Base-by-base conservation (phyloP, 164 flowering plant species). In the Protea cynaroides region DNA sequence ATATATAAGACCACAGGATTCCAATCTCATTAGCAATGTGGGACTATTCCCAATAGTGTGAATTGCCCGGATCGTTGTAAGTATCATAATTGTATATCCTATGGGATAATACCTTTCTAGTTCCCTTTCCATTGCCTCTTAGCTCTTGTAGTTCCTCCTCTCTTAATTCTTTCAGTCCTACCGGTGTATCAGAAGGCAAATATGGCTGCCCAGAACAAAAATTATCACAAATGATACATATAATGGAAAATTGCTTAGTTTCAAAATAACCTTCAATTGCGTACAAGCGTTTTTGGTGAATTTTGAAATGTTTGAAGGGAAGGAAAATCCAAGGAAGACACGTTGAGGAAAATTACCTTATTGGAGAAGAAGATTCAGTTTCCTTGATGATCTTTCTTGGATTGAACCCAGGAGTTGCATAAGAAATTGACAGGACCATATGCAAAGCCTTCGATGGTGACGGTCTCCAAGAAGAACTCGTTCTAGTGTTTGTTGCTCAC, bases 31-130 rank as follows among this genome's bases (percentile, higher is more conserved):
- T n/a, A n/a, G n/a, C n/a, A n/a, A n/a, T n/a, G n/a, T n/a, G n/a
- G n/a, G n/a, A n/a, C n/a, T n/a, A n/a, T n/a, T n/a, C n/a, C n/a
- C n/a, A n/a, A n/a, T n/a, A n/a, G n/a, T n/a, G 97, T 0, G 99
- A 97, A 68, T 95, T 92, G 37, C 99, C 99, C 76, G 92, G 71
- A 71, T 95, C 99, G 68, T 95, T 95, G 70, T 95, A 95, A 17
- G 75, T 74, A 60, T 82, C 97, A 52, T 62, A 95, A 74, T 92
- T 97, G 17, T 89, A 95, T 13, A 90, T 75, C 62, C 96, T 74
- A 68, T 95, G 97, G 0, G 84, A 83, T 38, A 79, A 63, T 29
- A 29, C 34, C 75, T 89, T 89, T 56, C 97, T 74, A 1, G 58
- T 81, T 40, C 96, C 99, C 66, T 74, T 71, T 22, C 94, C 97